phyloP scores from a whole-genome alignment of 2,329 filamentous ascomycete genomes.

The Diaporthe helianthi region DNA sequence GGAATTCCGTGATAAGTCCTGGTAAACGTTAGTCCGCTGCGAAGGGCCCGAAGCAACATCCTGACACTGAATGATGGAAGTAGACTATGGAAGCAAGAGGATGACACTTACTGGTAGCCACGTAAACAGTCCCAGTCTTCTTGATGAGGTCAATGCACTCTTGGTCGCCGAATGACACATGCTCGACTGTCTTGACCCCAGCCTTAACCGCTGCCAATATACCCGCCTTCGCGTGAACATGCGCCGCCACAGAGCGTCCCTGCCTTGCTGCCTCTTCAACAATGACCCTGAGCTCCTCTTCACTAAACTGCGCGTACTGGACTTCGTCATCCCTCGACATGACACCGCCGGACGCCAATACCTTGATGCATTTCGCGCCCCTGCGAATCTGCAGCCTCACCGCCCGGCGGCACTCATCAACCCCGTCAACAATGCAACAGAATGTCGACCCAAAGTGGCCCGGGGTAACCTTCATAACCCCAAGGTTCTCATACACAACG shows the following conservation, averaged over 20 bases:
- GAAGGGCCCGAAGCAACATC: background rate
- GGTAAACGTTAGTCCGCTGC: background rate
- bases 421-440: conserved; percentile 46
- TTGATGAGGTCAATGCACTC: conserved; percentile 50
- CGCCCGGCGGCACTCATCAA: conserved; percentile 49
- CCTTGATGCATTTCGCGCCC: conserved; percentile 50
- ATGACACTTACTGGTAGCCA: conserved; percentile 43
- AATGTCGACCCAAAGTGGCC: conserved; percentile 42
- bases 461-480: conserved; percentile 41
- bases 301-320: conserved; percentile 48
- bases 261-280: conserved; percentile 48
- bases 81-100: background rate
- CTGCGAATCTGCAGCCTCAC: conserved; percentile 50
- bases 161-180: conserved; percentile 50
- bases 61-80: background rate
- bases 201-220: conserved; percentile 48
- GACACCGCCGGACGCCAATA: conserved; percentile 50
- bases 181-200: conserved; percentile 49
- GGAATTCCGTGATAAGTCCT: conserved; percentile 45
- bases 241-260: conserved; percentile 48
- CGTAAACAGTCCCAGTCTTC: conserved; percentile 45
- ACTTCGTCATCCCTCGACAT: conserved; percentile 49
- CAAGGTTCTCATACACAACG: conserved; percentile 45
- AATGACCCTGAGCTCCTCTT: conserved; percentile 47
- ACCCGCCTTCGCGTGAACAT: conserved; percentile 50